These are phyloP conservation scores for Corchorus olitorius DNA, from an alignment of 345 rosid species.

Conservation along the genomic window DNA sequence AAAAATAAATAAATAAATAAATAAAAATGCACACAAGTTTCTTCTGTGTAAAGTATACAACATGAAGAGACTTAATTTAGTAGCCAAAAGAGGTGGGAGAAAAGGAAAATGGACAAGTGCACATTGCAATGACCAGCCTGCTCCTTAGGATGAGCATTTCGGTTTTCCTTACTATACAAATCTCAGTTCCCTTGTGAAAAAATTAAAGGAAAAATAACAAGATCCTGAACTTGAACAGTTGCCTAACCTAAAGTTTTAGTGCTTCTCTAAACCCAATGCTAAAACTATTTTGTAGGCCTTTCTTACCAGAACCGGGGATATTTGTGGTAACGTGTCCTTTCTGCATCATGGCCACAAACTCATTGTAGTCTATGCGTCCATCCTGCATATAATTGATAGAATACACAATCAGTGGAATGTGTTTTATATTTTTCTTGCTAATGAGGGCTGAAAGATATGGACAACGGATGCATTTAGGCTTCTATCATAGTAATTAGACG, in stretches of 20 bases:
- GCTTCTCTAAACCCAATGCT: conserved; percentile 47
- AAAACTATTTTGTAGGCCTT: conserved; percentile 46
- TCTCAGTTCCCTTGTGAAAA: not conserved
- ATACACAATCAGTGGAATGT: not conserved
- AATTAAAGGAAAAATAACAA: not conserved
- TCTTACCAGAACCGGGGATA: conserved; percentile 29
- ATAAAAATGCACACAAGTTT: no score
- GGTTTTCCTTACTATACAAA: conserved; percentile 17
- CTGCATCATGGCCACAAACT: conserved; percentile 91
- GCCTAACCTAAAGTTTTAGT: conserved; percentile 9
- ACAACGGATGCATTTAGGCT: not conserved
- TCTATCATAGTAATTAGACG: not conserved
- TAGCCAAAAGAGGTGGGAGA: not conserved
- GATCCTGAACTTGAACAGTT: not conserved
- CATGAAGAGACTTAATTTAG: not conserved
- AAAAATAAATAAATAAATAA: no score
- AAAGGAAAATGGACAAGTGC: not conserved
- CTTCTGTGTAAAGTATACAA: not conserved
- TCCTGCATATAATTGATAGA: conserved; percentile 46
- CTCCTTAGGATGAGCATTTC: not conserved
- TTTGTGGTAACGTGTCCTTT: conserved; percentile 45
- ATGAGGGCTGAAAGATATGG: not conserved
- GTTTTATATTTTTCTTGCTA: not conserved
- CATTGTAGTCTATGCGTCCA: conserved; percentile 78
- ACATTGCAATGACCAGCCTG: not conserved